phyloP scores from a whole-genome alignment of 352 stramenopile genomes.

The Globisporangium emineosum region DNA sequence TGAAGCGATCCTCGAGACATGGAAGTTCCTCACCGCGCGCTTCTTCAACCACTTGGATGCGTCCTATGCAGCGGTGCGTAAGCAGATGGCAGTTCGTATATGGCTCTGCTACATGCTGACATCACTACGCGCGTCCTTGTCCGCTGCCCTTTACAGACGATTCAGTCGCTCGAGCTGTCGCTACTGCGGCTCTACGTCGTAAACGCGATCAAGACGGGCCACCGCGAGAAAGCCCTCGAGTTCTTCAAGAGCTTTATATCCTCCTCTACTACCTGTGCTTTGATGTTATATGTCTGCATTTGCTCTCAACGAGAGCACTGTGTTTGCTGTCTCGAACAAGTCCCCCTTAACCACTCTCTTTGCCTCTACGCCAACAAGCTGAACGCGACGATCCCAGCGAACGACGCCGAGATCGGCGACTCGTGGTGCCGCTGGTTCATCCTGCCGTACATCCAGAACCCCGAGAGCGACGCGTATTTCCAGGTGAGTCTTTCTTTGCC shows the following conservation, averaged over 20 bases:
- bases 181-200: conserved; percentile 74
- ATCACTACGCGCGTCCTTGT: too few relatives aligned
- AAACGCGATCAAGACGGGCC: conserved; percentile 67
- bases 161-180: conserved; percentile 63
- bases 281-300: not conserved
- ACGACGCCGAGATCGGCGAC: conserved; percentile 22
- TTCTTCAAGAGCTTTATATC: conserved; percentile 73
- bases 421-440: conserved; percentile 84
- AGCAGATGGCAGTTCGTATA: too few relatives aligned
- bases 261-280: conserved; percentile 15
- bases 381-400: conserved; percentile 36
- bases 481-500: conserved; percentile 23
- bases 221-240: conserved; percentile 64
- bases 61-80: conserved; percentile 57
- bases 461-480: conserved; percentile 72
- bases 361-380: conserved; percentile 50
- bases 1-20: conserved; percentile 73
- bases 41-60: conserved; percentile 81
- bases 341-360: conserved; percentile 20
- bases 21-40: conserved; percentile 72
- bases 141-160: too few relatives aligned
- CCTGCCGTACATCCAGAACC: conserved; percentile 71
- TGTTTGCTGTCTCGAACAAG: conserved; percentile 1
- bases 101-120: too few relatives aligned
- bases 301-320: too few relatives aligned